Conservation (phyloP, 1,139 yeast genomes). For the Trichomonascaceae sp. region DNA sequence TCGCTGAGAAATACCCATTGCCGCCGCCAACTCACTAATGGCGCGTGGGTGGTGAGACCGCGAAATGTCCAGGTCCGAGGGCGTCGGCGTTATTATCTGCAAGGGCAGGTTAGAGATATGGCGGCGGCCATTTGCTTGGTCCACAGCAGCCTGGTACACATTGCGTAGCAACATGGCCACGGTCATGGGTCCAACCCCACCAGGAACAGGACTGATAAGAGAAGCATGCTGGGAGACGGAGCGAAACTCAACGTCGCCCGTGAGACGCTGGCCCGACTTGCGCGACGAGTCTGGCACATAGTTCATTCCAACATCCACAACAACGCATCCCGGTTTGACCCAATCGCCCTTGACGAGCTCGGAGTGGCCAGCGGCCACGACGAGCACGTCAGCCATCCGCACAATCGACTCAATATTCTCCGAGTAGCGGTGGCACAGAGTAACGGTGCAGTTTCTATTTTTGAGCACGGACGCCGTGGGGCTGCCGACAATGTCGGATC, state of each 20-base stretch:
- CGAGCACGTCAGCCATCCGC: slow-evolving; percentile 70
- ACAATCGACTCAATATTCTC: slow-evolving; percentile 47
- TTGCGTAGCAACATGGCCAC: slow-evolving; percentile 89
- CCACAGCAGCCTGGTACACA: slow-evolving; percentile 29
- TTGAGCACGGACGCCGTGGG: slow-evolving; percentile 79
- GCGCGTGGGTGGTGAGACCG: slow-evolving; percentile 80
- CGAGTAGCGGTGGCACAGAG: slow-evolving; percentile 73
- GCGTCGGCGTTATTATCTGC: slow-evolving; percentile 69
- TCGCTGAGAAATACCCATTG: slow-evolving; percentile 65
- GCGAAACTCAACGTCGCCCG: slow-evolving; percentile 85
- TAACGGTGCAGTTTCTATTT: slow-evolving; percentile 73
- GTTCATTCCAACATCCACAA: slow-evolving; percentile 93
- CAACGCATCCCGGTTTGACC: slow-evolving; percentile 75
- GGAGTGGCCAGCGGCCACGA: slow-evolving; percentile 85
- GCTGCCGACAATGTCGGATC: slow-evolving; percentile 92
- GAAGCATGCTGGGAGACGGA: slow-evolving; percentile 54
- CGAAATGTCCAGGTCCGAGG: slow-evolving; percentile 86
- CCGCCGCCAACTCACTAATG: slow-evolving; percentile 65
- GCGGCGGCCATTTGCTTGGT: slow-evolving; percentile 18
- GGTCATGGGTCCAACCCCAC: slow-evolving; percentile 99
- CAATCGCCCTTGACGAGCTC: slow-evolving; percentile 78
- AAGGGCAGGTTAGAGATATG: slow-evolving; percentile 46
- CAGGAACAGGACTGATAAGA: slow-evolving; percentile 94
- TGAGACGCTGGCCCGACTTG: slow-evolving; percentile 75
- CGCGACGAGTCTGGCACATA: slow-evolving; percentile 63